Percentiles rank a stretch among this genome's conserved stretches.
These are phyloP conservation scores for Alternaria gaisen DNA, from an alignment of 2,329 filamentous ascomycete species.

Conservation along the genomic window DNA sequence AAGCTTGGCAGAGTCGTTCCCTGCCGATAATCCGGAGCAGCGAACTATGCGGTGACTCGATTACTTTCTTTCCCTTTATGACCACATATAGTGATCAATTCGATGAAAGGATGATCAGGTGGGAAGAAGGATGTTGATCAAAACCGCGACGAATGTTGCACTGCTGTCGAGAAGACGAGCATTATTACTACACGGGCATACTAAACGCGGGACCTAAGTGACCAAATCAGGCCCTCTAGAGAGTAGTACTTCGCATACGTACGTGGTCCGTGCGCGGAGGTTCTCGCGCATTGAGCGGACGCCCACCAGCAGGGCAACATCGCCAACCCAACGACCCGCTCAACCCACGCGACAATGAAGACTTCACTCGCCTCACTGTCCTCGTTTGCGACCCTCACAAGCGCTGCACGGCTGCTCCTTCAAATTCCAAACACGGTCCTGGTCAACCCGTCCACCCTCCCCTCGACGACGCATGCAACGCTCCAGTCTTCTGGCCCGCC, in stretches of 20 bases:
- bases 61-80: neutral
- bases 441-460: conserved; percentile 58
- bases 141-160: neutral
- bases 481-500: conserved; percentile 65
- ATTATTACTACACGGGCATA: too few relatives aligned
- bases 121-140: neutral
- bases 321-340: neutral
- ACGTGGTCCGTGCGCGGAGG: neutral
- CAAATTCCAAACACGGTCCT: conserved; percentile 59
- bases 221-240: neutral
- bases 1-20: neutral
- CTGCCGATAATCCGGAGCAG: neutral
- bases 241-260: neutral
- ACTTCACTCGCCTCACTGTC: conserved; percentile 52
- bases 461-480: conserved; percentile 69
- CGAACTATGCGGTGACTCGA: neutral
- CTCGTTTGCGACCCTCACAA: conserved; percentile 51
- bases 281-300: neutral
- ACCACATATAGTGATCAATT: neutral
- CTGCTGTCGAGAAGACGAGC: neutral
- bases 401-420: conserved; percentile 59
- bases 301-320: neutral
- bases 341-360: conserved; percentile 31
- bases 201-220: too few relatives aligned
- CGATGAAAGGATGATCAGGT: neutral